Base-by-base conservation (phyloP, 805 yeast genomes). In the Metschnikowia orientalis region DNA sequence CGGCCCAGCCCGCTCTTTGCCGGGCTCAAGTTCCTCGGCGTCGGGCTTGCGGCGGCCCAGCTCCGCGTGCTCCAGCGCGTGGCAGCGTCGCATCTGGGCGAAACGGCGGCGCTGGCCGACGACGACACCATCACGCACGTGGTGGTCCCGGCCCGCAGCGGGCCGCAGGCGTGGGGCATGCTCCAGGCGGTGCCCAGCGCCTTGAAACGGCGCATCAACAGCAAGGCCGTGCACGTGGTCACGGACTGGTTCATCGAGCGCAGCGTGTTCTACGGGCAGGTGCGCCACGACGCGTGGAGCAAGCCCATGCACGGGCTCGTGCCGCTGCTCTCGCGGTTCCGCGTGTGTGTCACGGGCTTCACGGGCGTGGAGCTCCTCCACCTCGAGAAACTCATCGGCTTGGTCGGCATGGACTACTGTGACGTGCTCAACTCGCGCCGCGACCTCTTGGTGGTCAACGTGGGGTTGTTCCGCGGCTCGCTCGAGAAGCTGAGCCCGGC, bases 161-260 rank as follows among this genome's bases (percentile, higher is more conserved):
- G 67, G 7, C 34, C 56, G 3, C 56, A 51, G 28, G 46, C 63
- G 4, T 37, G 47, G 4, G 34, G 42, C 21, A 51, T 51, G 51
- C 43, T 57, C 25, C 54, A 51, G 34, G 45, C 45, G 28, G 48
- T 59, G 13, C 53, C 61, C 4, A 18, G 44, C 7, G 13, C 45
- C 30, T 45, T 52, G 35, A 67, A 41, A 31, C 34, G 39, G 15
- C 47, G 42, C 17, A 45, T 54, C 22, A 53, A 50, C 30, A 34
- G 37, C 28, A 37, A 37, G 15, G 51, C 22, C 14, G 52, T 41
- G 3, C 48, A 49, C 11, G 41, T 78, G 0, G 73, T 77, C 2
- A 85, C 95, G 0, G 95, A 87, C 54, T 85, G 90, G 83, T 79
- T 80, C 43, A 58, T 87, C 8, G 95, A 86, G 55, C 61, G 95